phyloP scores from a whole-genome alignment of 2,329 filamentous ascomycete species.

The Phoma herbarum region DNA sequence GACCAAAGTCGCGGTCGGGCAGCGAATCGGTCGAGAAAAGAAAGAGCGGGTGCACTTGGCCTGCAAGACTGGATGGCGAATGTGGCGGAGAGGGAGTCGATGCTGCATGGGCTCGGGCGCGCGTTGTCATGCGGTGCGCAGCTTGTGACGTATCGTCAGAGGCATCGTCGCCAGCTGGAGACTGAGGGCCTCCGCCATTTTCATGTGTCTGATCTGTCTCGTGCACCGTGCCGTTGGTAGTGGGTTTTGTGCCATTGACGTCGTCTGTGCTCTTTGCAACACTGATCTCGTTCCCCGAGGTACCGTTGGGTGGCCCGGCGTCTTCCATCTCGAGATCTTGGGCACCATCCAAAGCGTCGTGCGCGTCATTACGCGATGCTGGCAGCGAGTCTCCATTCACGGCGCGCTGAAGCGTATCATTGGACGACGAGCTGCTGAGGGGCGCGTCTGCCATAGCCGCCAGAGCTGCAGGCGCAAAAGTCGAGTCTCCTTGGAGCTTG shows the following conservation, averaged over 20 bases:
- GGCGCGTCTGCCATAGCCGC: conserved; percentile 57
- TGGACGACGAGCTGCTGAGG: conserved; percentile 29
- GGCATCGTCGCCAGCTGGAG: conserved; percentile 47
- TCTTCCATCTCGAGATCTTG: conserved; percentile 45
- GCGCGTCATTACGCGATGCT: conserved; percentile 22
- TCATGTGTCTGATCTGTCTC: conserved; percentile 28
- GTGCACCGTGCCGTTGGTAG: conserved; percentile 36
- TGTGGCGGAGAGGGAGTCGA: conserved; percentile 52
- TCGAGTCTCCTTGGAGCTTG: conserved; percentile 76
- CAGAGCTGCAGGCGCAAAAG: conserved; percentile 66
- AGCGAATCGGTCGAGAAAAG: conserved; percentile 68
- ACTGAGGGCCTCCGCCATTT: conserved; percentile 36
- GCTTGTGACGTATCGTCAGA: conserved; percentile 55
- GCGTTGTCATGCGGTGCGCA: conserved; percentile 64
- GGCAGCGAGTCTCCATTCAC: conserved; percentile 24
- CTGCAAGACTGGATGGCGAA: conserved; percentile 58
- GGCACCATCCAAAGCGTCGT: conserved; percentile 23
- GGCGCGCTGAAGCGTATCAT: conserved; percentile 18
- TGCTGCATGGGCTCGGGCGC: conserved; percentile 60
- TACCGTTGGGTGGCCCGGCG: conserved; percentile 30
- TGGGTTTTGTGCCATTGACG: conserved; percentile 30
- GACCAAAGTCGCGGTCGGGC: conserved; percentile 74
- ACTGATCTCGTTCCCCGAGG: conserved; percentile 22
- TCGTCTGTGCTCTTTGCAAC: conserved; percentile 14
- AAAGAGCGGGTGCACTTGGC: conserved; percentile 79